phyloP scores from a whole-genome alignment of 2,329 filamentous ascomycete genomes.

The Fusarium austroafricanum region DNA sequence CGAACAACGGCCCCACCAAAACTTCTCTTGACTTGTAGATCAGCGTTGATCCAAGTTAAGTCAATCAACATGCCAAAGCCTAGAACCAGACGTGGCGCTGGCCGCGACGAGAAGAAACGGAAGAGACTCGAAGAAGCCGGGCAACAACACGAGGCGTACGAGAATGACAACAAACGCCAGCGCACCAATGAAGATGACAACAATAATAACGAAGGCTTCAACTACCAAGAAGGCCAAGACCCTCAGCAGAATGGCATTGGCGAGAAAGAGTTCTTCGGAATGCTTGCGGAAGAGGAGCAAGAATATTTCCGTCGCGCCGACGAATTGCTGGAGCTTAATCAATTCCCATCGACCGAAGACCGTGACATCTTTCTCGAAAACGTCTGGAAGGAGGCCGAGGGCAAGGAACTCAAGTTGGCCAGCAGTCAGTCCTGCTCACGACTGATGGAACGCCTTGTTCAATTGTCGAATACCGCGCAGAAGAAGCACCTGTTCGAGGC shows the following conservation, averaged over 20 bases:
- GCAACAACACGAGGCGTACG: constrained; percentile 29
- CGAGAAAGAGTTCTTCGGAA: constrained; percentile 87
- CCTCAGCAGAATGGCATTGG: constrained; percentile 46
- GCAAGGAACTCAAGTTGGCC: constrained; percentile 95
- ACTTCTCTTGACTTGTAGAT: constrained; percentile 14
- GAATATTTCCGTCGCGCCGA: constrained; percentile 94
- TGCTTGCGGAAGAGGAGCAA: constrained; percentile 92
- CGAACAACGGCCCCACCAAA: constrained; percentile 32
- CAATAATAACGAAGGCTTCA: constrained; percentile 28
- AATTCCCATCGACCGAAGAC: constrained; percentile 83
- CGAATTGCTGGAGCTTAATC: constrained; percentile 88
- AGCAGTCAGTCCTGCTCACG: constrained; percentile 96
- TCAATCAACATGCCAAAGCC: constrained; percentile 56
- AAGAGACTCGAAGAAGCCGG: constrained; percentile 51
- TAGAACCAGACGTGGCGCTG: constrained; percentile 55
- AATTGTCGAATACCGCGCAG: constrained; percentile 80
- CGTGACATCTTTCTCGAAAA: constrained; percentile 78
- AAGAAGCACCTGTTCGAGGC: constrained; percentile 88
- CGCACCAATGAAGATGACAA: constrained; percentile 42
- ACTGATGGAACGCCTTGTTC: constrained; percentile 89
- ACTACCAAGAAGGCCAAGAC: constrained; percentile 42
- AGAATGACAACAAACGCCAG: constrained; percentile 43
- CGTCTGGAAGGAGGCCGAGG: constrained; percentile 86
- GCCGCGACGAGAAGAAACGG: constrained; percentile 56
- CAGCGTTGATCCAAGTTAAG: constrained; percentile 20